Conservation (phyloP, 129 eudicot species). For the Chrysanthemum seticuspe region DNA sequence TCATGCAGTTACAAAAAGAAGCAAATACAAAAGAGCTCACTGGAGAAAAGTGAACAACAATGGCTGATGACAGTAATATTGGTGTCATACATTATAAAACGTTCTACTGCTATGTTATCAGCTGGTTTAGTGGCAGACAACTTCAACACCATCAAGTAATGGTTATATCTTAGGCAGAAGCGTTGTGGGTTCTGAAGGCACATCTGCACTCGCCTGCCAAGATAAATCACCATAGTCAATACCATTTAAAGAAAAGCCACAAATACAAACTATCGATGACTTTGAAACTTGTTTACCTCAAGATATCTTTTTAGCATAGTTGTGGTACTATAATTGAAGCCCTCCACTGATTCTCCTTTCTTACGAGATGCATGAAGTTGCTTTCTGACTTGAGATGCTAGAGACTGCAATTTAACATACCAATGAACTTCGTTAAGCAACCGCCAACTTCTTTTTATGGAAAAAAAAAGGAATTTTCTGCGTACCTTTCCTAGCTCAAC, state of each 20-base stretch:
- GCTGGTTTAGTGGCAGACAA: constrained; percentile 29
- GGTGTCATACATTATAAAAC: constrained; percentile 25
- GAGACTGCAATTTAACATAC: constrained; percentile 50
- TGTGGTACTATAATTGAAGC: constrained; percentile 91
- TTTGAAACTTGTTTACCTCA: constrained; percentile 46
- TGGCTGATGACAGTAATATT: constrained; percentile 6
- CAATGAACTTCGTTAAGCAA: not conserved
- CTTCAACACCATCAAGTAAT: constrained; percentile 10
- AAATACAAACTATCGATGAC: not conserved
- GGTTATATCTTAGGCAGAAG: constrained; percentile 66
- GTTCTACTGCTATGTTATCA: constrained; percentile 23
- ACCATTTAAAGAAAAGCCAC: not conserved
- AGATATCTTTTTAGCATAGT: constrained; percentile 67
- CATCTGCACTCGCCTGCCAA: constrained; percentile 80
- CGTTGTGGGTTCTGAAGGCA: constrained; percentile 74
- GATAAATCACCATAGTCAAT: not conserved
- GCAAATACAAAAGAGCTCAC: constrained; percentile 13
- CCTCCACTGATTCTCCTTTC: constrained; percentile 80
- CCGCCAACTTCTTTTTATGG: not conserved
- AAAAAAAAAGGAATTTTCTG: not conserved
- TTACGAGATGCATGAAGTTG: constrained; percentile 97
- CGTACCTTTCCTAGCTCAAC: constrained; percentile 97
- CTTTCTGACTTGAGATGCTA: constrained; percentile 90
- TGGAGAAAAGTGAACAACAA: not conserved
- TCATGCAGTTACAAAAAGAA: constrained; percentile 23